Evolutionary conservation across 805 yeast genomes (phyloP).

Genomic region (Metschnikowia picachoensis): DNA sequence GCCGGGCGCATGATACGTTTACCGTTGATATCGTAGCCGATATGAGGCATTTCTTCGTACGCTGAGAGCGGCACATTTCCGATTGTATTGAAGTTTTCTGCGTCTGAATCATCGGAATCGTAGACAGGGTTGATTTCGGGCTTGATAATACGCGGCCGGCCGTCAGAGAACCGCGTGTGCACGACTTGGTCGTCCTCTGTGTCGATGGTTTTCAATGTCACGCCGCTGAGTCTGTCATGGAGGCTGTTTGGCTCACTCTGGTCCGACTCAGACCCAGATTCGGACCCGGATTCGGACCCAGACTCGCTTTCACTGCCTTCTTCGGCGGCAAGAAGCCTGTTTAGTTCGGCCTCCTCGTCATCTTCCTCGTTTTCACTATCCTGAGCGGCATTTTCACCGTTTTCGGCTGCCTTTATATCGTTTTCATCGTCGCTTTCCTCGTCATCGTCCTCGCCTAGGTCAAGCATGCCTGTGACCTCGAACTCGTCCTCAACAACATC

Average conservation of each 20-base stretch:
- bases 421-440: constrained; percentile 6
- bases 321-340: constrained; percentile 55
- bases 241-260: constrained; percentile 51
- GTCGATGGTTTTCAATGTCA: constrained; percentile 49
- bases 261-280: constrained; percentile 45
- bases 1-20: constrained; percentile 99
- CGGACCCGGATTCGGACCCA: constrained; percentile 46
- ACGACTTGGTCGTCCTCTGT: constrained; percentile 34
- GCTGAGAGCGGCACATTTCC: constrained; percentile 93
- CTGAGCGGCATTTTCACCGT: not conserved
- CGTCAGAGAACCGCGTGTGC: constrained; percentile 64
- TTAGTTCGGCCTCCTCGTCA: constrained; percentile 54
- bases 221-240: constrained; percentile 52
- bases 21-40: constrained; percentile 96
- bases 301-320: constrained; percentile 27
- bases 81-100: constrained; percentile 75
- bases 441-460: constrained; percentile 15
- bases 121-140: constrained; percentile 95
- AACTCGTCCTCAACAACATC: constrained; percentile 15
- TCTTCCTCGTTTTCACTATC: constrained; percentile 3
- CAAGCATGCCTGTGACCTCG: constrained; percentile 13
- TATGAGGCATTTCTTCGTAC: constrained; percentile 95
- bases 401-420: not conserved
- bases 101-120: constrained; percentile 90
- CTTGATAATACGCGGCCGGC: constrained; percentile 67